Percentiles rank a stretch among this genome's conserved stretches.
These are phyloP conservation scores for Cystofilobasidium bisporidii DNA, from an alignment of 768 basidiomycete genomes.

Conservation along the genomic window DNA sequence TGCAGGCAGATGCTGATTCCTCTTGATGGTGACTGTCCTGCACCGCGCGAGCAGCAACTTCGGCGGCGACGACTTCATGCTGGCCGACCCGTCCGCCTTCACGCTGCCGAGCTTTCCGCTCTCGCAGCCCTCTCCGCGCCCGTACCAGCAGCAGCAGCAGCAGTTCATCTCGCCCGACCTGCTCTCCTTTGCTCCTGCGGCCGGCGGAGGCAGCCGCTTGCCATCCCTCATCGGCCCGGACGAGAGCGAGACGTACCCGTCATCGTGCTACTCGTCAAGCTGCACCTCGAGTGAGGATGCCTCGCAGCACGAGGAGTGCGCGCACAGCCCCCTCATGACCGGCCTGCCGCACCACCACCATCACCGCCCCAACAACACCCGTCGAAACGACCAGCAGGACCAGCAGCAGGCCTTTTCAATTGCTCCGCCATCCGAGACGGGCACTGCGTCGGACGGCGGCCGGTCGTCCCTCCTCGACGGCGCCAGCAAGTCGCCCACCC, in stretches of 20 bases:
- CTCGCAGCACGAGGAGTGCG: background rate
- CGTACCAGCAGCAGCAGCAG: background rate
- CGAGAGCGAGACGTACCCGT: background rate
- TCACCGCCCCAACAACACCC: too few species aligned
- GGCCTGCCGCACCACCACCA: too few species aligned
- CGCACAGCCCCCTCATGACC: too few species aligned
- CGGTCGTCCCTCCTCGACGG: too few species aligned
- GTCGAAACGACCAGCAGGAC: too few species aligned
- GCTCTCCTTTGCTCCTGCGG: background rate
- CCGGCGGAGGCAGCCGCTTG: background rate
- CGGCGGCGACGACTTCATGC: background rate
- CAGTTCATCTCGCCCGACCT: slow-evolving; percentile 6
- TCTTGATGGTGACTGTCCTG: too few species aligned
- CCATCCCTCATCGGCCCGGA: background rate
- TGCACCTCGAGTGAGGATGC: background rate
- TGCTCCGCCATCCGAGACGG: too few species aligned
- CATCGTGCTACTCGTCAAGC: background rate
- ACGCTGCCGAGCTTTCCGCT: background rate
- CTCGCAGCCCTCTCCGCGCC: background rate
- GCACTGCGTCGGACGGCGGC: too few species aligned
- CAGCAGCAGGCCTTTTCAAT: too few species aligned
- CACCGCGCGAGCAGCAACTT: too few species aligned
- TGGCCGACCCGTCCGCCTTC: background rate
- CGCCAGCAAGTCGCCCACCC: too few species aligned
- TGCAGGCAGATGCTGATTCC: too few species aligned